Evolutionary conservation across 352 stramenopile genomes (phyloP).

Genomic region (Pythium scleroteichum): DNA sequence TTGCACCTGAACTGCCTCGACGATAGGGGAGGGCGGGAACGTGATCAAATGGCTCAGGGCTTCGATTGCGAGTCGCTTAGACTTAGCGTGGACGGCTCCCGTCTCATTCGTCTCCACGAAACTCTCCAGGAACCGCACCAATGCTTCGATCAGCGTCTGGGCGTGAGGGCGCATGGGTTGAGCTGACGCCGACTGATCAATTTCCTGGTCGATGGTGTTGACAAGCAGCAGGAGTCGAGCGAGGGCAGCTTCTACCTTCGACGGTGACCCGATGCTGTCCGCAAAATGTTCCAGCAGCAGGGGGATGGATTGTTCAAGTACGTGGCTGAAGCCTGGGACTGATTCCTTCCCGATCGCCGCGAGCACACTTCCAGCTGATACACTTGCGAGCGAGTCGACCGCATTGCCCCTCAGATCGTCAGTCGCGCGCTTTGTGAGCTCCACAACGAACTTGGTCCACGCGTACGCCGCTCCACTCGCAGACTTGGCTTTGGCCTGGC

Average conservation of each 20-base stretch:
- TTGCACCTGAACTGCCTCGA: slow-evolving; percentile 62
- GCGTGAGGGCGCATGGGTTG: slow-evolving; percentile 80
- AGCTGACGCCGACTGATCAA: slow-evolving; percentile 68
- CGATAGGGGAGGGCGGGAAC: slow-evolving; percentile 76
- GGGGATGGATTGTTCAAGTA: slow-evolving; percentile 63
- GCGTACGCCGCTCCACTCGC: slow-evolving; percentile 63
- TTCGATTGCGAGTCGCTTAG: slow-evolving; percentile 66
- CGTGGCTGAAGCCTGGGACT: slow-evolving; percentile 62
- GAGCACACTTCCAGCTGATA: slow-evolving; percentile 71
- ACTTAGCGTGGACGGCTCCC: slow-evolving; percentile 36
- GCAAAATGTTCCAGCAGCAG: slow-evolving; percentile 68
- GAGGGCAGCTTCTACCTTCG: slow-evolving; percentile 71
- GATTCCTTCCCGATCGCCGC: slow-evolving; percentile 70
- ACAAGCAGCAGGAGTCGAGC: slow-evolving; percentile 68
- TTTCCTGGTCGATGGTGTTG: slow-evolving; percentile 81
- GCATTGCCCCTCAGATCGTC: slow-evolving; percentile 70
- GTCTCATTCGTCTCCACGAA: slow-evolving; percentile 26
- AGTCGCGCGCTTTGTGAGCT: slow-evolving; percentile 64
- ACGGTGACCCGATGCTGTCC: slow-evolving; percentile 43
- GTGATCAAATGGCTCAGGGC: slow-evolving; percentile 74
- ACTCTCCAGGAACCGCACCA: slow-evolving; percentile 55
- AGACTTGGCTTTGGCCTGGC: slow-evolving; percentile 55
- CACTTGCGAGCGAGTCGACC: slow-evolving; percentile 79
- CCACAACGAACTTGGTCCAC: slow-evolving; percentile 86
- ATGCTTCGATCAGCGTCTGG: slow-evolving; percentile 51